Evolutionary conservation across 2,329 filamentous ascomycete species (phyloP), one percentile per base, ranked within the genome.

Genomic region (Fusarium musae): DNA sequence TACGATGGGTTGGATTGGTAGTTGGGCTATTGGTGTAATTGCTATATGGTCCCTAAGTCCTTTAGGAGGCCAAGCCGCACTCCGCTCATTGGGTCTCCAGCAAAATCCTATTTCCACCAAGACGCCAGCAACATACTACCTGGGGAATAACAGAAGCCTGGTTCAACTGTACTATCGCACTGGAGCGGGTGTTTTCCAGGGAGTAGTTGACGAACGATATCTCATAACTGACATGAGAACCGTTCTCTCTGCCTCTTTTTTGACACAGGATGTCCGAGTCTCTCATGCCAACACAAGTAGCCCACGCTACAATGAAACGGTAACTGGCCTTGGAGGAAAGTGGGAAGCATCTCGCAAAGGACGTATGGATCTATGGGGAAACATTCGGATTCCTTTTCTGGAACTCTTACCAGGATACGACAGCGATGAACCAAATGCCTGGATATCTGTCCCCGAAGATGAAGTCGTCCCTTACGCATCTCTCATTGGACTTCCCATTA

Each of bases 391-490:
- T 0, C 64, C 67, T 0, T 64, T 69, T 30, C 17, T 69, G 2
- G 42, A 70, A 23, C 28, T 53, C 9, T 6, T 69, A 5, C 26
- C 40, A n/a, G 8, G 11, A 15, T 54, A 69, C 12, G 1, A 46
- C 0, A 4, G 5, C 0, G 17, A 15, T 0, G 12, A 43, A 3
- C 40, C 53, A 0, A 2, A 36, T 17, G 6, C 36, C 2, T 69
- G 66, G 58, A 2, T 54, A 3, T 30, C 59, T 7, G 43, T 69
- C 1, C 40, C 64, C 2, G 13, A 40, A 1, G 64, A 50, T 39
- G 21, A 40, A 16, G 9, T 69, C 7, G n/a, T 44, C 3, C 40
- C 66, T n/a, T 59, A 69, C 3, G 53, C 52, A 4, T 70, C 66
- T 0, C 12, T 64, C 0, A 50, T 70, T 8, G 67, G 65, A 1